Evolutionary conservation across 345 rosid species (phyloP), one percentile per base, ranked within the genome.

Genomic region (Litchi chinensis): DNA sequence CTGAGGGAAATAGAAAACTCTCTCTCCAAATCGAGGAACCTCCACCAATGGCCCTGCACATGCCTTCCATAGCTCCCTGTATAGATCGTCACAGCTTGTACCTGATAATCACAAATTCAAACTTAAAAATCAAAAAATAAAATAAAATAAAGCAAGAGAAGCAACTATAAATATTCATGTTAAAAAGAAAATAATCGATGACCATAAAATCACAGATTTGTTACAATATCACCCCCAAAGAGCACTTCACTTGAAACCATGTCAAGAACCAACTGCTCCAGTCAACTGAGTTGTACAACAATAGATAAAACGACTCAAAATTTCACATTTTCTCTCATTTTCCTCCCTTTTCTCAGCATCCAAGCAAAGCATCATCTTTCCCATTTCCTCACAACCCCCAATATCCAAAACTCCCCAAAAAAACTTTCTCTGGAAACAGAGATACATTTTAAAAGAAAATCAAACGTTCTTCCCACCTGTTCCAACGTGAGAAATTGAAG

Each of bases 41-140:
- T 92, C 93, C 85, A 89, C 92, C 83, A 88, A 80, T 59, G 93
- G 90, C 73, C 97, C 94, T 67, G 97, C 95, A 81, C 93, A 92
- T 52, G 92, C 91, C 86, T 91, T 91, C 97, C 97, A 92, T 56
- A 92, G 83, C 87, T 92, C 93, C 70, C 76, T 79, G 71, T 89
- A 85, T 48, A 92, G 88, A 80, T 81, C 86, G 85, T 78, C 87
- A 10, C 80, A 59, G 46, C 80, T 79, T 74, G 73, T 74, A 75
- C 84, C 88, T 86, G 63, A 74, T 46, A 75, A 77, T 75, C 77
- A 39, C 76, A 37, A 59, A 70, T 46, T 65, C 56, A 68, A 71
- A 72, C 76, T 65, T 9, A 13, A 59, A 69, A 46, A 50, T 71
- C n/a, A 32, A 32, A 32, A 32, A 32, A 32, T 10, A 8, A 28